A percentile compares a stretch with the other conserved stretches of the same genome.
These are phyloP conservation scores for Imleria badia DNA, from an alignment of 768 basidiomycete genomes.

Conservation along the genomic window DNA sequence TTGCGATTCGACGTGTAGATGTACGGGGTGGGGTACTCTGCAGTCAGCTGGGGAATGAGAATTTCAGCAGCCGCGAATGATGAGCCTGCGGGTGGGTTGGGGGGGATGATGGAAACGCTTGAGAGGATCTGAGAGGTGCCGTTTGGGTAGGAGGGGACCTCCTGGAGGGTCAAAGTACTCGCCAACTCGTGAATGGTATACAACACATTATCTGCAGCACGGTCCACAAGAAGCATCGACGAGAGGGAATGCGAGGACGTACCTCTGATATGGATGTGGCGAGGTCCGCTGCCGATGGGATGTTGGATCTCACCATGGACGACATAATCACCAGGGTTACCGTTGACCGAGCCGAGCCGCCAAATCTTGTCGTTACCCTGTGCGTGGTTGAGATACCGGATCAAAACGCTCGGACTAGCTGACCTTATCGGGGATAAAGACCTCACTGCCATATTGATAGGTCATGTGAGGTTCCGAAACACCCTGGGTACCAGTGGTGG, in stretches of 20 bases:
- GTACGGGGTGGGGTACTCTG: constrained; percentile 48
- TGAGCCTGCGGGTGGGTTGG: constrained; percentile 38
- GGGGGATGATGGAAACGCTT: constrained; percentile 48
- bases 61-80: constrained; percentile 59
- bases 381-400: background rate
- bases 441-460: constrained; percentile 51
- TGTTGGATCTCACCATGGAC: constrained; percentile 64
- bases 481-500: constrained; percentile 24
- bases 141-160: constrained; percentile 45
- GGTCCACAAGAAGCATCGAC: background rate
- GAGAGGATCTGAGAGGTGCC: constrained; percentile 52
- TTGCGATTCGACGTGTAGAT: constrained; percentile 74
- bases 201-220: constrained; percentile 43
- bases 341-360: constrained; percentile 48
- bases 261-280: constrained; percentile 45
- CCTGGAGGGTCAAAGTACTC: constrained; percentile 58
- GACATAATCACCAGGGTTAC: constrained; percentile 43
- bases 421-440: constrained; percentile 68
- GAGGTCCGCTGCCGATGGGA: constrained; percentile 63
- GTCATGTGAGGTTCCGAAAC: constrained; percentile 69
- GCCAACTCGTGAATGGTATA: constrained; percentile 56
- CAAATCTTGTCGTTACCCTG: constrained; percentile 72
- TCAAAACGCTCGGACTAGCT: constrained; percentile 11
- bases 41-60: constrained; percentile 51
- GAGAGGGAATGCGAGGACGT: background rate